Evolutionary conservation across 2,329 filamentous ascomycete species (phyloP).

Genomic region (Acrocalymma vagum): DNA sequence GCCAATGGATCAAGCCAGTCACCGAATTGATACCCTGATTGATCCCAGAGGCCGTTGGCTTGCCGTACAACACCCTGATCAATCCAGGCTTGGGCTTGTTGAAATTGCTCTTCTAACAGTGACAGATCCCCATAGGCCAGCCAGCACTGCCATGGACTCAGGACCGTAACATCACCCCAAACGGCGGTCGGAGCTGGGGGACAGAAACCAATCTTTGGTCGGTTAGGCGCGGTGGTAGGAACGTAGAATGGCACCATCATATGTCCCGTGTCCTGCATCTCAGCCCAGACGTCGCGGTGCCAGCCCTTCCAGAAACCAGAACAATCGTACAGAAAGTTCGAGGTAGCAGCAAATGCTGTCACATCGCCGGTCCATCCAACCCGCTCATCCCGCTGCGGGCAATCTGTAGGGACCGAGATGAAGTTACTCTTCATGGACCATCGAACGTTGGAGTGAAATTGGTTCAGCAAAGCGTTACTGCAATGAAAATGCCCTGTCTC

Average conservation of each 20-base stretch:
- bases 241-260: constrained; percentile 29
- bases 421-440: constrained; percentile 70
- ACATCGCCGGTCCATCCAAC: constrained; percentile 64
- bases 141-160: constrained; percentile 48
- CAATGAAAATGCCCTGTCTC: constrained; percentile 61
- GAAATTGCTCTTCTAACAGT: constrained; percentile 46
- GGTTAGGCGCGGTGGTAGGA: constrained; percentile 12
- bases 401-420: constrained; percentile 56
- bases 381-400: constrained; percentile 64
- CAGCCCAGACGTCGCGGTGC: constrained; percentile 57
- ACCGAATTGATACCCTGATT: constrained; percentile 44
- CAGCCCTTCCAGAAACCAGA: constrained; percentile 60
- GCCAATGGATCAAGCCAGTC: constrained; percentile 54
- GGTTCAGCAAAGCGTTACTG: constrained; percentile 61
- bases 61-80: constrained; percentile 44
- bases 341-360: constrained; percentile 60
- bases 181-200: constrained; percentile 39
- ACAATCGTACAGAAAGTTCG: constrained; percentile 64
- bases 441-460: constrained; percentile 62
- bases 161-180: constrained; percentile 51
- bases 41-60: constrained; percentile 45
- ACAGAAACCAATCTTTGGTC: constrained; percentile 11
- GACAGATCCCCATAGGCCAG: constrained; percentile 41
- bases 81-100: constrained; percentile 47
- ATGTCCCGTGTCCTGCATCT: constrained; percentile 35